A percentile compares a stretch with the other conserved stretches of the same genome.
These are phyloP conservation scores for Silene uniflora DNA, from an alignment of 148 eudicot species.

Conservation along the genomic window DNA sequence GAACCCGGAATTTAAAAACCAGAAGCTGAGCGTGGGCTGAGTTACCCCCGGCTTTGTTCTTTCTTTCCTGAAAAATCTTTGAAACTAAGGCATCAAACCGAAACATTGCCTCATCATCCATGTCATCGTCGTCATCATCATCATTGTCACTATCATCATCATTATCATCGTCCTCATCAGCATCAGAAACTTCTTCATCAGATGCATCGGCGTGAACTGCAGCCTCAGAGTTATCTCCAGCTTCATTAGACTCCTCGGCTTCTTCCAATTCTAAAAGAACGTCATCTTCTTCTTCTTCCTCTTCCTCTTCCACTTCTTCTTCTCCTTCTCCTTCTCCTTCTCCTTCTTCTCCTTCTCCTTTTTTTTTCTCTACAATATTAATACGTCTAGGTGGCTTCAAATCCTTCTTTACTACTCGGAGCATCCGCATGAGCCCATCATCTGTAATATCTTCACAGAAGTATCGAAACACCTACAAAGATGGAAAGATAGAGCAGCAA, in stretches of 20 bases:
- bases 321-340: constrained; percentile 22
- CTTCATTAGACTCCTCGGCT: constrained; percentile 72
- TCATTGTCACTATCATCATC: constrained; percentile 56
- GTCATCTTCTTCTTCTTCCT: constrained; percentile 63
- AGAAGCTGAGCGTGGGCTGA: constrained; percentile 86
- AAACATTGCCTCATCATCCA: constrained; percentile 99
- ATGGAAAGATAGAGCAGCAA: background rate
- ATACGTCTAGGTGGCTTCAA: constrained; percentile 85
- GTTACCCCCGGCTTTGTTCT: constrained; percentile 72
- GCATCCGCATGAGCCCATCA: constrained; percentile 79
- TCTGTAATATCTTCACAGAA: constrained; percentile 68
- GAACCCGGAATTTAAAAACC: constrained; percentile 92
- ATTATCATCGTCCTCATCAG: constrained; percentile 34
- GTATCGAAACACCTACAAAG: constrained; percentile 71
- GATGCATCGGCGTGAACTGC: constrained; percentile 29
- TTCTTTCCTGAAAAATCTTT: constrained; percentile 62
- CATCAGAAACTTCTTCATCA: constrained; percentile 20
- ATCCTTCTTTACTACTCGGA: constrained; percentile 88
- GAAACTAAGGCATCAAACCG: constrained; percentile 76
- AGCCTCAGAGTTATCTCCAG: constrained; percentile 55
- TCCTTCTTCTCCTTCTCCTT: constrained; percentile 20
- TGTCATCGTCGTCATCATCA: constrained; percentile 65
- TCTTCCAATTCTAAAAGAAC: constrained; percentile 65
- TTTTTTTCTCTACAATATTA: constrained; percentile 39
- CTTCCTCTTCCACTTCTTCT: constrained; percentile 25